Base-by-base conservation (phyloP, 306 rosid genomes). In the Cicer cuneatum region DNA sequence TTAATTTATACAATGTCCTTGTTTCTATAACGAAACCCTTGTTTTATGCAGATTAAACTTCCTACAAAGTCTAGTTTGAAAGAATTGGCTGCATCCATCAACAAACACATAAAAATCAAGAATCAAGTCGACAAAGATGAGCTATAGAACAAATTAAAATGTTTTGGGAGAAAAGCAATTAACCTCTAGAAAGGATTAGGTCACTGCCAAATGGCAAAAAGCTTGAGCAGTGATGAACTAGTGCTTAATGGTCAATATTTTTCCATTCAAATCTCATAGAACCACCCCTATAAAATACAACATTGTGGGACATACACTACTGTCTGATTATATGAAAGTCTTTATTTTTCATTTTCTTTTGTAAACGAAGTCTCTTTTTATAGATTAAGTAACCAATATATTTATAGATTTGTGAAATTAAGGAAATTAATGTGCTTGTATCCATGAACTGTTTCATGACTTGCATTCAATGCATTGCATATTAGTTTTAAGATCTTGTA, bases 11-110 rank as follows among this genome's bases (percentile, higher is more conserved):
- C 69, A 15, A 7, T 59, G 16, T 66, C 51, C 19, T 54, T n/a
- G 52, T 29, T 21, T 19, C 53, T 14, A 7, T 65, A 37, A 69
- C 10, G 54, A 47, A 70, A 71, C 49, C 8, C 47, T 56, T 70
- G 45, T 74, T 42, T 48, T 24, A 4, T 84, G 87, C 92, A 94
- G 99, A 86, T 92, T 19, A 87, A 86, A 51, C 89, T 94, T 60
- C 82, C 90, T 57, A 81, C 95, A 24, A 94, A 90, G 71, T 84
- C 87, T 35, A 78, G 89, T 79, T 87, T 94, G 89, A 94, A 92
- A 87, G 97, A 94, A 60, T 74, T 94, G 87, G 97, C 92, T 6
- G 74, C 85, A 42, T 84, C 92, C 72, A 84, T 94, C 87, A 87
- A 79, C 80, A 89, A 81, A 75, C 83, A 82, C 78, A 61, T 90